Percentiles rank a stretch among this genome's conserved stretches.
Evolutionary conservation across 441 rosid species (phyloP).

Genomic region (Erodium chrysanthum): DNA sequence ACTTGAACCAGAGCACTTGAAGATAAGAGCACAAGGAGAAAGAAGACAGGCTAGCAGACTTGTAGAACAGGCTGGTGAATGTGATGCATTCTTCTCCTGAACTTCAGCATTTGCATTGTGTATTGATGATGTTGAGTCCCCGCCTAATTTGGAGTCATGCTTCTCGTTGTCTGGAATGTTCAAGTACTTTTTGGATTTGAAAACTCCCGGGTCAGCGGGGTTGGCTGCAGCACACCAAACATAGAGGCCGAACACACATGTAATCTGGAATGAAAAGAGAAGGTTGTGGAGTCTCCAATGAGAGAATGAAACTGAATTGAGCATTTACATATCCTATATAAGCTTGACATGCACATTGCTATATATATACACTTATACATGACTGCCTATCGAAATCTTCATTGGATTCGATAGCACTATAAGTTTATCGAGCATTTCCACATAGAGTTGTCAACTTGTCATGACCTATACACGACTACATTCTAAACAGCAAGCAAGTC

Average conservation of each 20-base stretch:
- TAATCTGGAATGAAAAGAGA: slow-evolving; percentile 36
- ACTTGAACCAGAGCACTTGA: slow-evolving; percentile 42
- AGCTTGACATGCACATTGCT: neutral
- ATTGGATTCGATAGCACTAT: neutral
- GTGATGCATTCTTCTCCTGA: slow-evolving; percentile 29
- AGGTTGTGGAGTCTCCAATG: neutral
- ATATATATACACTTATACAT: neutral
- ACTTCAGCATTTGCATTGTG: slow-evolving; percentile 13
- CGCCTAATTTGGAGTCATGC: slow-evolving; percentile 42
- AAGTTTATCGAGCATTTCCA: neutral
- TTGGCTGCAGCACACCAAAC: slow-evolving; percentile 96
- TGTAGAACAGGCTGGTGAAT: slow-evolving; percentile 31
- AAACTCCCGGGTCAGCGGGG: slow-evolving; percentile 89
- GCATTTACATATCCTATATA: neutral
- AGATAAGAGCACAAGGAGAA: slow-evolving; percentile 58
- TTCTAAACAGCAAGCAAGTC: neutral
- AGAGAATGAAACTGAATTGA: neutral
- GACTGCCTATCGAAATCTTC: neutral
- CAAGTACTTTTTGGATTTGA: slow-evolving; percentile 76
- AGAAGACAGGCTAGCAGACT: slow-evolving; percentile 26
- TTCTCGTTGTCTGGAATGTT: slow-evolving; percentile 46
- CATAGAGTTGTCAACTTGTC: neutral
- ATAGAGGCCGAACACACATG: slow-evolving; percentile 73
- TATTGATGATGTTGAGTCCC: slow-evolving; percentile 49
- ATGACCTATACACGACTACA: too few relatives aligned